Base-by-base conservation (phyloP, 2,329 filamentous ascomycete genomes). In the Calonectria hongkongensis region DNA sequence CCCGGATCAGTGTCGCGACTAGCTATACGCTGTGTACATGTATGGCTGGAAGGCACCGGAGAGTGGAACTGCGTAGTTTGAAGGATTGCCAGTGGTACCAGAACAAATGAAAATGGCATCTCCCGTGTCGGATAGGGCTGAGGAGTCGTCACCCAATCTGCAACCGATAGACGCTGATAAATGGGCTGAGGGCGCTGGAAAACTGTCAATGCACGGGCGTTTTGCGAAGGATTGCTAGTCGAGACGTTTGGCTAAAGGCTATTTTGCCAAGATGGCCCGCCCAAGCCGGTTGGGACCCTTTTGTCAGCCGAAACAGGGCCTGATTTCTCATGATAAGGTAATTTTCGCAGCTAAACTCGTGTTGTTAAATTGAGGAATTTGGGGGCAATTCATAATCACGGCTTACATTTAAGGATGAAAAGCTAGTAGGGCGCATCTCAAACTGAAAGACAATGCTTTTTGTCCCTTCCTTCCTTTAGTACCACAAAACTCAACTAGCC, bases 21-120 rank as follows among this genome's bases (percentile, higher is more conserved):
- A 63, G 63, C 71, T 63, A 67, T 67, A 68, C 70, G 70, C 18
- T 4, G 58, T 50, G 48, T 65, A 33, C 66, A 58, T 45, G 51
- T 66, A 21, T 60, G 28, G 21, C 33, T 51, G 21, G 39, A n/a
- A 58, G 41, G 27, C n/a, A 30, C 25, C 30, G 16, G 7, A 25
- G 15, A 16, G 33, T 27, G 28, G 45, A 6, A 50, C 21, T 28
- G 12, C 4, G 4, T 18, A 4, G 48, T 67, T 48, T 60, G 36
- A 66, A 25, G 50, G 50, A 39, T 60, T 28, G 41, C 27, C 41
- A n/a, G n/a, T 54, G 45, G 45, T 28, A 16, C 13, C n/a, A 36
- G 62, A n/a, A 9, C 25, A 41, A 64, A 47, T 41, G 33, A 25
- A 28, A 41, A 21, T 15, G 47, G 54, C 63, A 41, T 5, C 41